Base-by-base conservation (phyloP, 352 stramenopile genomes). In the Phytophthora hybrid region DNA sequence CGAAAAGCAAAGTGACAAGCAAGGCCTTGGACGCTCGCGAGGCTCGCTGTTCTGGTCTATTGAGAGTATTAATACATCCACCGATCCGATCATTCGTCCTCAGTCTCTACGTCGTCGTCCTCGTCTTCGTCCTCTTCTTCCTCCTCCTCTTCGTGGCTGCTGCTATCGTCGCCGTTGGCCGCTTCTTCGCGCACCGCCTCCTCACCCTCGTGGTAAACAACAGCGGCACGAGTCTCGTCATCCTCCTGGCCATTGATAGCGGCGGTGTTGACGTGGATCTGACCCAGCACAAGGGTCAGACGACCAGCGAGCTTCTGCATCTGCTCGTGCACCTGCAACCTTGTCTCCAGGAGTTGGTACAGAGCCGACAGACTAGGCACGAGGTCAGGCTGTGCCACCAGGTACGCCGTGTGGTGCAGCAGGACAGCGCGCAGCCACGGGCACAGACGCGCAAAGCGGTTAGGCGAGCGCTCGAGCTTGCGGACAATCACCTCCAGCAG, bases 271-370 rank as follows among this genome's bases (percentile, higher is more conserved):
- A 94, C 88, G 59, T 96, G 81, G 67, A 96, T 93, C 76, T 96
- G 90, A 18, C 88, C 90, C 23, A 96, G 85, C 26, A 96, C 85
- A 14, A 96, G 71, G 66, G 88, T 92, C 59, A 96, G 71, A 5
- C 90, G 90, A 34, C 90, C 90, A 11, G 88, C 86, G 31, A 96
- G 84, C 77, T 94, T 93, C 77, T 96, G 89, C 65, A 96, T 82
- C 67, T 92, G 84, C 59, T 85, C 81, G 71, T 95, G 88, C 54
- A 94, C 87, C 73, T 93, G 89, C 53, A 96, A 77, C 8, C 89
- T 81, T 54, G 92, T 88, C 73, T 96, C 88, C 14, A 96, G 69
- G 16, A 93, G 87, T 77, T 96, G 90, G 81, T 96, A 96, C 11
- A 96, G 75, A 57, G 82, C 85, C 60, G 87, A 93, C 16, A 96